Conservation (phyloP, 2,329 filamentous ascomycete species). For the Fusarium nematophilum region DNA sequence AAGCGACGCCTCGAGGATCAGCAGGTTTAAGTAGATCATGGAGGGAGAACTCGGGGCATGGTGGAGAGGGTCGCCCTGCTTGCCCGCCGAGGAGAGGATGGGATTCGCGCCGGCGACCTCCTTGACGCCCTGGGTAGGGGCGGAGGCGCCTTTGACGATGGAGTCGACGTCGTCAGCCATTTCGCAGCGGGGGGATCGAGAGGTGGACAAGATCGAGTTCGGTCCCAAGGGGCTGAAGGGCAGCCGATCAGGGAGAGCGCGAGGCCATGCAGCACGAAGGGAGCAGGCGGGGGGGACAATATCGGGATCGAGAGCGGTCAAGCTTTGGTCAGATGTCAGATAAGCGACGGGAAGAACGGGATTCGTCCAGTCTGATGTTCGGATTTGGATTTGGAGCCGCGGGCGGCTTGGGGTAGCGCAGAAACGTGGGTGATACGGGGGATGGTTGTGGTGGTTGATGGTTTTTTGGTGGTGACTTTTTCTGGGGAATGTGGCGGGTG, state of each 20-base stretch:
- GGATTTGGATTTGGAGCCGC: conserved; percentile 5
- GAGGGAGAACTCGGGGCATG: conserved; percentile 89
- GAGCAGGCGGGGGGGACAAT: conserved; percentile 8
- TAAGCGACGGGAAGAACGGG: conserved; percentile 10
- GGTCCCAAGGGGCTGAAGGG: conserved; percentile 34
- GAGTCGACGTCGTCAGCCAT: conserved; percentile 83
- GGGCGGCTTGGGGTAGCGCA: conserved; percentile 17
- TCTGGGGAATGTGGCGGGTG: conserved; percentile 20
- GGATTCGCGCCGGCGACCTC: conserved; percentile 54
- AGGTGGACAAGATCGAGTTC: neutral
- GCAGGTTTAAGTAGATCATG: conserved; percentile 97
- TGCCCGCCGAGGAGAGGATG: conserved; percentile 56
- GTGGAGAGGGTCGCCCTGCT: conserved; percentile 76
- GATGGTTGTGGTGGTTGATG: conserved; percentile 20
- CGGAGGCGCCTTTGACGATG: conserved; percentile 89
- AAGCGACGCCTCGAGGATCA: conserved; percentile 94
- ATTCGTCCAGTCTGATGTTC: conserved; percentile 15
- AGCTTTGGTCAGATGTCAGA: conserved; percentile 9
- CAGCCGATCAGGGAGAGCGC: conserved; percentile 37
- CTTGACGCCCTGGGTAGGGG: conserved; percentile 66
- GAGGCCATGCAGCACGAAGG: conserved; percentile 37
- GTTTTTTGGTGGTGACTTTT: conserved; percentile 16
- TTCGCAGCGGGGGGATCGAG: conserved; percentile 4
- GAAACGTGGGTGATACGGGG: conserved; percentile 28
- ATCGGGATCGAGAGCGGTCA: conserved; percentile 17